Evolutionary conservation across 2,329 filamentous ascomycete genomes (phyloP), one percentile per base, ranked within the genome.

Genomic region (Periconia digitata): DNA sequence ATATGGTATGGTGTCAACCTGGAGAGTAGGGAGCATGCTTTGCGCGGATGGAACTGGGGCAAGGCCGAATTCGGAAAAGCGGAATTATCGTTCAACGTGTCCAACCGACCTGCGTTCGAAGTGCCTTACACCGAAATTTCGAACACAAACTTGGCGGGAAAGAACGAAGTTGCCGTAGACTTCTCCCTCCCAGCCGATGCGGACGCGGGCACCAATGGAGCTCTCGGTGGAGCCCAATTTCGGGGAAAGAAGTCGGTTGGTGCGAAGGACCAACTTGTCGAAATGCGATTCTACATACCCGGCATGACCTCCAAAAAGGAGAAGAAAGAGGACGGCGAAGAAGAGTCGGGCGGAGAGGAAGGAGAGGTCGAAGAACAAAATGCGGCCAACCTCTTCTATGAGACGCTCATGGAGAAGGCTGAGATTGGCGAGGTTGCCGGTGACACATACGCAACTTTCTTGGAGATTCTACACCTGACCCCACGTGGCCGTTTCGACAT

Each of bases 381-480:
- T 64, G 94, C 94, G 2, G 94, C 94, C 17, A 94, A 89, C 50
- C 79, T 96, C n/a, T 99, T 99, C 74, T 99, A 99, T 69, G 92
- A 99, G 71, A 96, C 90, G 0, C 81, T 99, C 24, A 95, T 97
- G 76, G 92, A 96, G 69, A 97, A 97, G 80, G 94, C 94, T 23
- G 92, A 99, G 76, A 99, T 99, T 76, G 95, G 94, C 58, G 94
- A 99, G 71, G 94, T 95, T 54, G 94, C 94, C n/a, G 94, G 94
- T 58, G 94, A 97, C 74, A 96, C 94, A 23, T 96, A 94, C 72
- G 94, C 94, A 56, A 96, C 92, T 32, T 99, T 99, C 80, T 79
- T 95, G 68, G 94, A 99, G 73, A 89, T 97, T 52, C 79, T 99
- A 44, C 95, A 99, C 77, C 88, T 99, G 66, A 99, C 94, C 12